Evolutionary conservation across 805 yeast genomes (phyloP).

Genomic region (Lipomyces starkeyi): DNA sequence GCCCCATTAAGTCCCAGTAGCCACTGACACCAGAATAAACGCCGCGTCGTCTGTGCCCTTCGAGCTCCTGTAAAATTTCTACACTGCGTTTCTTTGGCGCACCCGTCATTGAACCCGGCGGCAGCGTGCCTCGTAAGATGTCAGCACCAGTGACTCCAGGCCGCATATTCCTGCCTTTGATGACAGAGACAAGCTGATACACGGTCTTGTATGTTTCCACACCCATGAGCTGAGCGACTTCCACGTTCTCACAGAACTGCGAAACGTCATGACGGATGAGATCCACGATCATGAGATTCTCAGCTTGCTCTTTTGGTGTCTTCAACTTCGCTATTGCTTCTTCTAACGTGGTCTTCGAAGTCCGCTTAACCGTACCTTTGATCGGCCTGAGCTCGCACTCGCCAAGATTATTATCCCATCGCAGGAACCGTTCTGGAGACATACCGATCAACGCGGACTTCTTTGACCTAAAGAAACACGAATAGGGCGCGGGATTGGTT

Average conservation of each 20-base stretch:
- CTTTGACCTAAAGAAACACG: constrained; percentile 75
- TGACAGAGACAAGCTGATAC: constrained; percentile 88
- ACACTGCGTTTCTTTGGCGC: constrained; percentile 96
- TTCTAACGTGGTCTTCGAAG: constrained; percentile 44
- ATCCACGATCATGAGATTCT: constrained; percentile 96
- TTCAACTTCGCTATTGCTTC: constrained; percentile 17
- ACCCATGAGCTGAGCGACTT: constrained; percentile 79
- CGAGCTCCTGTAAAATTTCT: constrained; percentile 71
- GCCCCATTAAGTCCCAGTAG: constrained; percentile 86
- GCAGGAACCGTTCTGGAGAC: constrained; percentile 91
- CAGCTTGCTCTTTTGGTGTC: constrained; percentile 82
- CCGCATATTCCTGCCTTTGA: constrained; percentile 63
- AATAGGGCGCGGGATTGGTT: constrained; percentile 91
- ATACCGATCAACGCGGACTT: constrained; percentile 74
- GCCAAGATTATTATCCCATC: constrained; percentile 62
- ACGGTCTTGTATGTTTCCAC: constrained; percentile 94
- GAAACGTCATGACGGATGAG: constrained; percentile 89
- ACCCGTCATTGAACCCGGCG: constrained; percentile 99
- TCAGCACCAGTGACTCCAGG: constrained; percentile 71
- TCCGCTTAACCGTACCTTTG: constrained; percentile 89
- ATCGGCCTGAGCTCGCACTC: constrained; percentile 88
- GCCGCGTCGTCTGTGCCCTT: constrained; percentile 64
- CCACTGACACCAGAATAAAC: constrained; percentile 95
- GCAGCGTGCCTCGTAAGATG: constrained; percentile 75
- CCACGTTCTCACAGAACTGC: constrained; percentile 66